These are phyloP conservation scores for Aspergillus campestris DNA, from an alignment of 495 filamentous ascomycete genomes.

Conservation along the genomic window DNA sequence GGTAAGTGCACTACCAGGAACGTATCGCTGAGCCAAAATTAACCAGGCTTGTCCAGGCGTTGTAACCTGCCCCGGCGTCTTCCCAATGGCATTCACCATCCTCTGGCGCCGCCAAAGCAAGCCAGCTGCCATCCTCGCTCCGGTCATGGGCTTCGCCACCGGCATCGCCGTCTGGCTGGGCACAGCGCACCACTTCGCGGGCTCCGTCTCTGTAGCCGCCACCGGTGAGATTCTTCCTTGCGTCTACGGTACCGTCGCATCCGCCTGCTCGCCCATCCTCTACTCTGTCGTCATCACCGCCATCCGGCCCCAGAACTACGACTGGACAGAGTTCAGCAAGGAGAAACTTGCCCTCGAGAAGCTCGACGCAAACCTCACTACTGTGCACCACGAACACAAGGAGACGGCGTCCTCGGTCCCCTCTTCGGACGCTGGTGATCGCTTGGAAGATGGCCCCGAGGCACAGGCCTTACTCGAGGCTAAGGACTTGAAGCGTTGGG, in stretches of 20 bases:
- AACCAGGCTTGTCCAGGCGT: conserved; percentile 13
- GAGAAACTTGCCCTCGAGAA: conserved; percentile 26
- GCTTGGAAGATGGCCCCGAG: not conserved
- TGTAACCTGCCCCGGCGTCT: conserved; percentile 37
- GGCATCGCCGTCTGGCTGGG: conserved; percentile 41
- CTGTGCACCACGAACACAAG: conserved; percentile 5
- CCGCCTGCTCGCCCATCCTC: conserved; percentile 24
- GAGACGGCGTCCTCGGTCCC: too few relatives aligned
- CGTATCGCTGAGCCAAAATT: too few relatives aligned
- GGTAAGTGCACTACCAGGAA: conserved; percentile 12
- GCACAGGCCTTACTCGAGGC: conserved; percentile 1
- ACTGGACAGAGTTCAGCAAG: conserved; percentile 30
- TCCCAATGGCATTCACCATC: conserved; percentile 43
- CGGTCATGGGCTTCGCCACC: conserved; percentile 32
- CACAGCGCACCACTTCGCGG: conserved; percentile 32
- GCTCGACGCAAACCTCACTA: conserved; percentile 19
- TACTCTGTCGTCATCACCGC: conserved; percentile 30
- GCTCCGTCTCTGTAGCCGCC: conserved; percentile 36
- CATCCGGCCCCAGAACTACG: conserved; percentile 23
- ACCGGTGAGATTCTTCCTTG: conserved; percentile 36
- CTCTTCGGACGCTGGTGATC: conserved; percentile 2
- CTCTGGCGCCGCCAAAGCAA: conserved; percentile 40
- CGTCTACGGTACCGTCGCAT: conserved; percentile 36
- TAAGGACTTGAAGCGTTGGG: conserved; percentile 29
- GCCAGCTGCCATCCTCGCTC: conserved; percentile 34